Percentiles rank a stretch among this genome's conserved stretches.
Evolutionary conservation across 257 asterid species (phyloP).

Genomic region (Datura wrightii): DNA sequence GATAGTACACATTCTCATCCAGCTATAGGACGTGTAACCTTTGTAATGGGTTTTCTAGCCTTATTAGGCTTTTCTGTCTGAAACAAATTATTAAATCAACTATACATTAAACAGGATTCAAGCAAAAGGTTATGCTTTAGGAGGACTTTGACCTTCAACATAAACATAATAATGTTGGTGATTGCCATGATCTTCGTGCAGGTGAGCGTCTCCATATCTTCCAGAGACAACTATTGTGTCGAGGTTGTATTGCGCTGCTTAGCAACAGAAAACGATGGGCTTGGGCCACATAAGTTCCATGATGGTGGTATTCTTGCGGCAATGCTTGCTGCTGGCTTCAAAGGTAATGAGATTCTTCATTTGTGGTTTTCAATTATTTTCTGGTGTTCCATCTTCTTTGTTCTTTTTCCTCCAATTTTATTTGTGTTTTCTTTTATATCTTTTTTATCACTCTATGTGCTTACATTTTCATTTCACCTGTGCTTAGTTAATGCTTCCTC

Average conservation of each 20-base stretch:
- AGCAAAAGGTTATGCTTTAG: background rate
- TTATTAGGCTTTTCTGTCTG: background rate
- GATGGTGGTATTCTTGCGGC: slow-evolving; percentile 92
- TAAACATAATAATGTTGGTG: background rate
- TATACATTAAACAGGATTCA: background rate
- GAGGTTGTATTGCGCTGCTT: slow-evolving; percentile 85
- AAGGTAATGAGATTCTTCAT: slow-evolving; percentile 57
- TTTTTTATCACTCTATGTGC: background rate
- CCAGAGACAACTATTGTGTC: slow-evolving; percentile 66
- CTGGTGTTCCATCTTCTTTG: slow-evolving; percentile 1
- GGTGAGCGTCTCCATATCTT: slow-evolving; percentile 73
- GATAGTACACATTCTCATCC: slow-evolving; percentile 3
- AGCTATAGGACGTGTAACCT: background rate
- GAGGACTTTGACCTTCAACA: slow-evolving; percentile 1
- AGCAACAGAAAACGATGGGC: slow-evolving; percentile 89
- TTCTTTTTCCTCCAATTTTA: background rate
- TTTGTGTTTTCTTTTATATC: background rate
- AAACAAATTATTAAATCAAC: slow-evolving; percentile 4
- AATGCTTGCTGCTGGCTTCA: slow-evolving; percentile 87
- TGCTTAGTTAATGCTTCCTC: background rate
- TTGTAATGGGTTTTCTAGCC: background rate
- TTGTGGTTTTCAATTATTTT: background rate
- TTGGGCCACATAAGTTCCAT: slow-evolving; percentile 74
- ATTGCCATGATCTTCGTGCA: slow-evolving; percentile 38
- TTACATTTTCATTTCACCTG: background rate